phyloP scores from a whole-genome alignment of 331 rosid species.

The Spiraea crenata region DNA sequence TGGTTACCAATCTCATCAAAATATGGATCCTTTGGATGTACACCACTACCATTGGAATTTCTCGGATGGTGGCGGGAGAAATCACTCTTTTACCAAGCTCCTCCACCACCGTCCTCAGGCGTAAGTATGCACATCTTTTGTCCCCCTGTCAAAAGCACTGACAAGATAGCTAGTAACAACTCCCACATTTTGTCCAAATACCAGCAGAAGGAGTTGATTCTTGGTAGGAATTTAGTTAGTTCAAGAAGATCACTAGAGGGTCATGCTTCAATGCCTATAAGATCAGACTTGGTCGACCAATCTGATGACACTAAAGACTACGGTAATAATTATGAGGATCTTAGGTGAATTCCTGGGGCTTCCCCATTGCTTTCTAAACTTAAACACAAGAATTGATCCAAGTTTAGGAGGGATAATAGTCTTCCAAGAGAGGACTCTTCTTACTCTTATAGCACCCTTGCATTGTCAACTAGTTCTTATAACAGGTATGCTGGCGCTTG shows the following conservation, averaged over 20 bases:
- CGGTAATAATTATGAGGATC: constrained; percentile 67
- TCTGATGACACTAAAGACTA: constrained; percentile 76
- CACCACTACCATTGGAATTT: too few relatives aligned
- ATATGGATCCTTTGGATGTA: too few relatives aligned
- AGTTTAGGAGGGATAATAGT: constrained; percentile 43
- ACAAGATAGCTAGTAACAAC: constrained; percentile 34
- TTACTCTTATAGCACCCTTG: constrained; percentile 85
- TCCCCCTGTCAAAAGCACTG: constrained; percentile 9
- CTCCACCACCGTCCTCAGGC: constrained; percentile 42
- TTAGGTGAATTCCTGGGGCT: constrained; percentile 42
- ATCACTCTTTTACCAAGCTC: constrained; percentile 15
- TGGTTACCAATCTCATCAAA: too few relatives aligned
- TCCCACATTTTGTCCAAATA: constrained; percentile 50
- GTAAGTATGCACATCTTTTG: constrained; percentile 58
- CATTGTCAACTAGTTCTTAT: constrained; percentile 86
- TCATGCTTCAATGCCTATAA: constrained; percentile 35
- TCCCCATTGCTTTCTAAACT: constrained; percentile 73
- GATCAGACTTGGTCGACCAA: constrained; percentile 46
- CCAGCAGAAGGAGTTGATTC: constrained; percentile 38
- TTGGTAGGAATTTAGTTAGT: constrained; percentile 37
- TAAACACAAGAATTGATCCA: constrained; percentile 57
- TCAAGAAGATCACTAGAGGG: constrained; percentile 43
- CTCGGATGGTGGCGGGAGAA: too few relatives aligned
- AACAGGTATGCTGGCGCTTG: constrained; percentile 50
- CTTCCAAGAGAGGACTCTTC: constrained; percentile 74